These are phyloP conservation scores for Trametes elegans DNA, from an alignment of 768 basidiomycete genomes.

Conservation along the genomic window DNA sequence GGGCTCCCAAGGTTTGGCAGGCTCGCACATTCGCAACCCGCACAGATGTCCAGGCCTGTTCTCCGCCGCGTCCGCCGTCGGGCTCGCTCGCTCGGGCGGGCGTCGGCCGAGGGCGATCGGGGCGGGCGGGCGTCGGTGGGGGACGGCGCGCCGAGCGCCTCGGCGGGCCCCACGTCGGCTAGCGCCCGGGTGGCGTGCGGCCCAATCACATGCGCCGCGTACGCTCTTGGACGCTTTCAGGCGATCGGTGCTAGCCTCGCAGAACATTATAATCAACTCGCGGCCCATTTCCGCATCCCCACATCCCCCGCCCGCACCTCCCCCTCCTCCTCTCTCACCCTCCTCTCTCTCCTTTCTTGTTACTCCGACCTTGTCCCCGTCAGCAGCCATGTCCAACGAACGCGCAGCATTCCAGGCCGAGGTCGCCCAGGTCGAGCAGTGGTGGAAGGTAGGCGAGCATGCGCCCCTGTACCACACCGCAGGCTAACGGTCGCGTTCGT, in stretches of 20 bases:
- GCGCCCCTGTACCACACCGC: background rate
- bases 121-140: slow-evolving; percentile 12
- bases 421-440: slow-evolving; percentile 81
- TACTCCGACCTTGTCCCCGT: background rate
- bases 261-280: slow-evolving; percentile 13
- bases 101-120: slow-evolving; percentile 18
- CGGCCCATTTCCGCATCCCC: slow-evolving; percentile 8
- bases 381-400: slow-evolving; percentile 56
- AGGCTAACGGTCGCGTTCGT: background rate
- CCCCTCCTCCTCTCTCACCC: background rate
- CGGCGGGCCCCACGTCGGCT: slow-evolving; percentile 18
- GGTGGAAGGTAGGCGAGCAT: slow-evolving; percentile 75
- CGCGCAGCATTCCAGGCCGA: slow-evolving; percentile 72
- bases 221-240: slow-evolving; percentile 2
- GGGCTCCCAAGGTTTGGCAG: background rate
- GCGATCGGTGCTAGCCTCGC: slow-evolving; percentile 22
- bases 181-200: slow-evolving; percentile 3
- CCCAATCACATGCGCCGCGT: slow-evolving; percentile 19
- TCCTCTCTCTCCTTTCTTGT: slow-evolving; percentile 8
- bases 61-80: too few species aligned
- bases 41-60: too few species aligned
- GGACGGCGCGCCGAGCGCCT: slow-evolving; percentile 14
- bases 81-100: too few species aligned
- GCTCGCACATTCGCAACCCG: background rate
- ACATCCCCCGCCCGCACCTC: slow-evolving; percentile 22